Percentiles rank a stretch among this genome's conserved stretches.
These are phyloP conservation scores for Aquilaria yunnanensis DNA, from an alignment of 345 rosid species.

Conservation along the genomic window DNA sequence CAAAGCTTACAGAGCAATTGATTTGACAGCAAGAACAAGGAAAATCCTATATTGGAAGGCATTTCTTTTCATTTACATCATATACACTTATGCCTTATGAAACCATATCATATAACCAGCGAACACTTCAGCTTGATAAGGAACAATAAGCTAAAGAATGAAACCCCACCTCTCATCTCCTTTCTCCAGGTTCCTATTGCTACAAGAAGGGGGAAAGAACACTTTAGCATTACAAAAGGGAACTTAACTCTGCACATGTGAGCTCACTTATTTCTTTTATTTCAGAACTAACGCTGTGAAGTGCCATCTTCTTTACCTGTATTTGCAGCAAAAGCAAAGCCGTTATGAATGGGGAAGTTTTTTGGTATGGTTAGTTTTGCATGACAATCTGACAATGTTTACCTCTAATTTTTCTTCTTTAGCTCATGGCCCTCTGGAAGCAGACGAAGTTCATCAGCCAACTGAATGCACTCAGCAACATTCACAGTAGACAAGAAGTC, in stretches of 20 bases:
- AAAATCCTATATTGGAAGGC: no score
- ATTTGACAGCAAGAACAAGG: no score
- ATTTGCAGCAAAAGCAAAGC: slow-evolving; percentile 9
- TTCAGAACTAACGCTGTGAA: slow-evolving; percentile 54
- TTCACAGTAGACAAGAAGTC: slow-evolving; percentile 89
- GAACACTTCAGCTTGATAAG: no score
- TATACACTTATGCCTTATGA: no score
- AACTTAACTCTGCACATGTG: slow-evolving; percentile 43
- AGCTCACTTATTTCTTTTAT: slow-evolving; percentile 72
- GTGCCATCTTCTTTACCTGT: slow-evolving; percentile 87
- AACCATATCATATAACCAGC: no score
- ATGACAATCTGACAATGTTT: slow-evolving; percentile 6
- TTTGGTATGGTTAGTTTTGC: not conserved
- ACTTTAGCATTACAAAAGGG: not conserved
- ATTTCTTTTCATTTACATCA: no score
- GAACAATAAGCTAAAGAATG: no score
- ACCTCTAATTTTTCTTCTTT: slow-evolving; percentile 70
- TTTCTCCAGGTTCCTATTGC: no score
- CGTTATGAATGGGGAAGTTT: not conserved
- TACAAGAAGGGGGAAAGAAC: not conserved
- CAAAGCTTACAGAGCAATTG: no score
- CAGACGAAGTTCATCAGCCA: slow-evolving; percentile 60
- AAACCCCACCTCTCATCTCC: slow-evolving; percentile 10
- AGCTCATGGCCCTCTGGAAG: slow-evolving; percentile 68
- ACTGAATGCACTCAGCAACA: slow-evolving; percentile 46